Evolutionary conservation across 2,329 filamentous ascomycete genomes (phyloP).

Genomic region (Penicillium expansum): DNA sequence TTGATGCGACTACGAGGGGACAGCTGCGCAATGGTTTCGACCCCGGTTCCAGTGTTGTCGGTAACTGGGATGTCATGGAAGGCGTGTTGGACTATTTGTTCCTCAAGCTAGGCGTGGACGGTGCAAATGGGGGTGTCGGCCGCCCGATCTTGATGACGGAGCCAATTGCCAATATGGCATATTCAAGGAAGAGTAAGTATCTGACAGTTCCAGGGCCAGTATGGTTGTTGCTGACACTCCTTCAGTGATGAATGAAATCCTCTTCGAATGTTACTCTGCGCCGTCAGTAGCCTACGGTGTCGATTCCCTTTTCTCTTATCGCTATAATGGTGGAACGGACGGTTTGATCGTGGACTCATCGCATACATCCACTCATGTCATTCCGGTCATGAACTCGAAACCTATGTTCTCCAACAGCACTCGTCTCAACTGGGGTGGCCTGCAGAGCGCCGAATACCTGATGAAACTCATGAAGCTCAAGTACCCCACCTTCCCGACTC

Average conservation of each 20-base stretch:
- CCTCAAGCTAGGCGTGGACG: slow-evolving; percentile 85
- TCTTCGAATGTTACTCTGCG: slow-evolving; percentile 93
- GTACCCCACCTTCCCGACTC: slow-evolving; percentile 84
- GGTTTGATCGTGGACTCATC: slow-evolving; percentile 90
- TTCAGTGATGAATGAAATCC: slow-evolving; percentile 89
- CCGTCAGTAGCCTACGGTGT: slow-evolving; percentile 91
- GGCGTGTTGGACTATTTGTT: slow-evolving; percentile 92
- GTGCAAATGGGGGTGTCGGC: slow-evolving; percentile 68
- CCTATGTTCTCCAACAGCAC: slow-evolving; percentile 81
- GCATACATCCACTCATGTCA: slow-evolving; percentile 90
- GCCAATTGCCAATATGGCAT: slow-evolving; percentile 84
- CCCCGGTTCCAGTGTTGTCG: slow-evolving; percentile 81
- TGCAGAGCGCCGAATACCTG: slow-evolving; percentile 85
- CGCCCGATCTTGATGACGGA: slow-evolving; percentile 94
- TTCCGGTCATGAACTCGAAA: slow-evolving; percentile 85
- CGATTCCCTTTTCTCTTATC: slow-evolving; percentile 94
- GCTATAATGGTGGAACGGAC: slow-evolving; percentile 82
- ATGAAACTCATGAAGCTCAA: slow-evolving; percentile 86
- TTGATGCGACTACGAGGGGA: slow-evolving; percentile 86
- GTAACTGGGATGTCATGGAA: slow-evolving; percentile 98
- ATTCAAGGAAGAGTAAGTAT: slow-evolving; percentile 77
- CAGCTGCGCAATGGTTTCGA: slow-evolving; percentile 92
- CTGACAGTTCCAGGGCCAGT: neutral
- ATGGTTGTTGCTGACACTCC: slow-evolving; percentile 19
- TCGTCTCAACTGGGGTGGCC: slow-evolving; percentile 90